These are phyloP conservation scores for Globisporangium emineosum DNA, from an alignment of 352 stramenopile species.

Conservation along the genomic window DNA sequence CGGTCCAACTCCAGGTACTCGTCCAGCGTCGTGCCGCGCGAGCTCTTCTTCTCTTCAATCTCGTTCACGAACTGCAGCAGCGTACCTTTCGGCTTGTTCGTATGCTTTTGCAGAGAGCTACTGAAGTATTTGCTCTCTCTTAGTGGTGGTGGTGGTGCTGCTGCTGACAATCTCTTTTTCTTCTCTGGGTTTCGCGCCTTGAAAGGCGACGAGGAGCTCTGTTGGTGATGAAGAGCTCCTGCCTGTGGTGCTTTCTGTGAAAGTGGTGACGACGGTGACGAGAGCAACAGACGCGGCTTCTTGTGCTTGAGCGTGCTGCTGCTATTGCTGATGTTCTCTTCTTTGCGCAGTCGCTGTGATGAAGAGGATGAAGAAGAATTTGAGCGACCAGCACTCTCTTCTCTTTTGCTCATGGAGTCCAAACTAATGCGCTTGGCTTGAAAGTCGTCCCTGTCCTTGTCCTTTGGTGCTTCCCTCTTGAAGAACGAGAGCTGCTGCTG, in stretches of 20 bases:
- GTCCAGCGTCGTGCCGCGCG: conserved; percentile 19
- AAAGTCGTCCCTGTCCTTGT: background rate
- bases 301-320: conserved; percentile 10
- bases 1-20: conserved; percentile 31
- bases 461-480: background rate
- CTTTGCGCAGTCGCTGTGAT: background rate
- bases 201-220: background rate
- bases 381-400: background rate
- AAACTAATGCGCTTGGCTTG: conserved; percentile 10
- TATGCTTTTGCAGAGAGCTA: background rate
- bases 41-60: conserved; percentile 28
- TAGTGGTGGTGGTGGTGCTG: background rate
- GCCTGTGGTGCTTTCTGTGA: background rate
- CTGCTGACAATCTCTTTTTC: background rate
- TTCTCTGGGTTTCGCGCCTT: conserved; percentile 3
- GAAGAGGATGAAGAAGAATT: background rate
- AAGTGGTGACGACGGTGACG: background rate
- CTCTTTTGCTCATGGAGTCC: conserved; percentile 13
- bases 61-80: conserved; percentile 29
- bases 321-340: background rate
- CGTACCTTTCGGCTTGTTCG: background rate
- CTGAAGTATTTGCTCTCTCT: conserved; percentile 8
- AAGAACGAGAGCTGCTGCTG: conserved; percentile 18
- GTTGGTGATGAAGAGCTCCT: background rate
- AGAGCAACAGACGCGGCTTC: conserved; percentile 3